Evolutionary conservation across 2,329 filamentous ascomycete species (phyloP).

Genomic region (Fusarium paranaense): DNA sequence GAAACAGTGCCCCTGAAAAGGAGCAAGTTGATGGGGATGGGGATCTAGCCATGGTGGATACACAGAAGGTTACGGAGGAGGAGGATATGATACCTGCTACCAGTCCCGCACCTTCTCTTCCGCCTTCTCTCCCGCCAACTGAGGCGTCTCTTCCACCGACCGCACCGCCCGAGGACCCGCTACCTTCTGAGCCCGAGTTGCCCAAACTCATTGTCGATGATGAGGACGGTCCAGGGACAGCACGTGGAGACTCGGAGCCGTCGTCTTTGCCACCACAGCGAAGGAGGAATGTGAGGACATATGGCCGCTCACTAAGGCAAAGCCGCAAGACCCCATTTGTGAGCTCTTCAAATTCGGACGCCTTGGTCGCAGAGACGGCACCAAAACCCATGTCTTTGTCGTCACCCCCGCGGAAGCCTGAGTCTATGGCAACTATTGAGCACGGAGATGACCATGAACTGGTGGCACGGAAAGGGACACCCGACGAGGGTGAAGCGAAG

Average conservation of each 20-base stretch:
- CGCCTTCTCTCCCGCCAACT: slow-evolving; percentile 44
- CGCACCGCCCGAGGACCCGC: slow-evolving; percentile 27
- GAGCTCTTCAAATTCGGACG: slow-evolving; percentile 48
- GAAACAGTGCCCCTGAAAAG: slow-evolving; percentile 27
- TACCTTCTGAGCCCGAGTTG: slow-evolving; percentile 50
- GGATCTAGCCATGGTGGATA: slow-evolving; percentile 15
- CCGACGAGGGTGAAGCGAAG: not conserved
- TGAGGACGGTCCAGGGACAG: slow-evolving; percentile 6
- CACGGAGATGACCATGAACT: slow-evolving; percentile 9
- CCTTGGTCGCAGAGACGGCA: slow-evolving; percentile 16
- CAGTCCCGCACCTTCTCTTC: slow-evolving; percentile 49
- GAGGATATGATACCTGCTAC: slow-evolving; percentile 56
- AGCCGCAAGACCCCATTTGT: slow-evolving; percentile 42
- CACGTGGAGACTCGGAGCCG: slow-evolving; percentile 37
- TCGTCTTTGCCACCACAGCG: slow-evolving; percentile 45
- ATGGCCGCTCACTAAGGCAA: slow-evolving; percentile 34
- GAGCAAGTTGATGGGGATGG: slow-evolving; percentile 24
- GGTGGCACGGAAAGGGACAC: not conserved
- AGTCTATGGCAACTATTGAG: slow-evolving; percentile 21
- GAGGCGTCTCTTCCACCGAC: slow-evolving; percentile 45
- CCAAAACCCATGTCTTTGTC: slow-evolving; percentile 19
- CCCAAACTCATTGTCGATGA: slow-evolving; percentile 45
- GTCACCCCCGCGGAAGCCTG: slow-evolving; percentile 20
- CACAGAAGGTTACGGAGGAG: slow-evolving; percentile 35
- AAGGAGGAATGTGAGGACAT: slow-evolving; percentile 36